These are phyloP conservation scores for Tetrahymena borealis DNA, from an alignment of 73 alveolate genomes.

Conservation along the genomic window DNA sequence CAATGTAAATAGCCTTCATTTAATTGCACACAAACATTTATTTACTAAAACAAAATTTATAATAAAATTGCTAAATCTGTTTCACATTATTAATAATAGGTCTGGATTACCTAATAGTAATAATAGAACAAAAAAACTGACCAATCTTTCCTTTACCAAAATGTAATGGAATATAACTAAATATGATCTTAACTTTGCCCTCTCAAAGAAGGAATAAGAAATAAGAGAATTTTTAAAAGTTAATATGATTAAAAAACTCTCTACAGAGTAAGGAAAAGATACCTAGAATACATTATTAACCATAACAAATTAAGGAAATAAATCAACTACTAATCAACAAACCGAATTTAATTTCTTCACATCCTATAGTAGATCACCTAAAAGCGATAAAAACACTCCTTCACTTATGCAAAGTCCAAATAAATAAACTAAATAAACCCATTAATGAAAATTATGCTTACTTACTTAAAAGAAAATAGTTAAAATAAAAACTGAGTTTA, in stretches of 20 bases:
- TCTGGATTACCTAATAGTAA: not conserved
- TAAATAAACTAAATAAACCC: too few species aligned
- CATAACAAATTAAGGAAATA: not conserved
- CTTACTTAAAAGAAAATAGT: too few species aligned
- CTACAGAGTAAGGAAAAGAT: not conserved
- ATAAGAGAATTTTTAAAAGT: not conserved
- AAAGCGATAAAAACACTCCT: not conserved
- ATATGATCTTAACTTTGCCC: not conserved
- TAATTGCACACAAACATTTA: too few species aligned
- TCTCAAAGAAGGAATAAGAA: not conserved
- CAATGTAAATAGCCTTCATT: not conserved
- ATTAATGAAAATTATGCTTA: too few species aligned
- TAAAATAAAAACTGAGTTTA: too few species aligned
- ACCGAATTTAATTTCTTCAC: not conserved
- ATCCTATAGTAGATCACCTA: not conserved
- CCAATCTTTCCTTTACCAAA: not conserved
- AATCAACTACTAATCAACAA: not conserved
- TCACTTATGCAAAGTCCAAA: not conserved
- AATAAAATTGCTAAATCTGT: not conserved
- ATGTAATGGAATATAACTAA: not conserved
- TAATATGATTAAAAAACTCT: not conserved
- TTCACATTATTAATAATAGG: too few species aligned
- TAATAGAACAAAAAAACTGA: not conserved
- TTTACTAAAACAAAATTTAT: too few species aligned
- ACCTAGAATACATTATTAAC: not conserved